Evolutionary conservation across 2,329 filamentous ascomycete species (phyloP), one percentile per base, ranked within the genome.

Genomic region (Colletotrichum brevisporum): DNA sequence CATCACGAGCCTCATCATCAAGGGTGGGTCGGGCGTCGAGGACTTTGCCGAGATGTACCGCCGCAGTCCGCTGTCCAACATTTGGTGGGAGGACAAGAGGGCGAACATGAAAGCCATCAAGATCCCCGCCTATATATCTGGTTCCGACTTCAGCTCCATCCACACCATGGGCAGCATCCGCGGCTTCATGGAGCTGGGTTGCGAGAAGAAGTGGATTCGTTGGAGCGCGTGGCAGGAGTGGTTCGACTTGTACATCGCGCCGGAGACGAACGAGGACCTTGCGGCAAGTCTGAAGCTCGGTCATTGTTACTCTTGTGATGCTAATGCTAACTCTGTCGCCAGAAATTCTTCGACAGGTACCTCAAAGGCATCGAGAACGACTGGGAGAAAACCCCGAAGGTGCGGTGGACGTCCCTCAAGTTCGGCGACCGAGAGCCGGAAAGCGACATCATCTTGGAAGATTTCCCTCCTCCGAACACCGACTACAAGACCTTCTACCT

Each of bases 361-460:
- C 75, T 85, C 16, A 82, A 81, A 31, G 80, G 75, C 0, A 74
- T 78, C 1, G 69, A 82, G 2, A 86, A 86, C 61, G 81, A 74
- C 16, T 86, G 83, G 83, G 81, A 85, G 67, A 76, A 79, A 51
- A 86, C 83, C 0, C 82, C 84, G 0, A 76, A 76, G 36, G 81
- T 86, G 1, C 79, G 84, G 5, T 82, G 78, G 76, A 78, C 82
- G 1, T 74, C 79, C 0, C 73, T 85, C 31, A 75, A 76, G 54
- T 83, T 80, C 52, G 79, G 79, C 8, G 75, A 77, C 68, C 73
- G 56, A 56, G 70, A 75, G n/a, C 67, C 78, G 9, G 74, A 78
- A 73, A 67, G 80, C 54, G 72, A 79, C 55, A 76, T 81, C 27
- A 69, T 77, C 2, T 70, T 77, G 8, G 72, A 76, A 24, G 77